A percentile compares a stretch with the other conserved stretches of the same genome.
phyloP scores from a whole-genome alignment of 1,139 yeast genomes.

The Candida sanyaensis region DNA sequence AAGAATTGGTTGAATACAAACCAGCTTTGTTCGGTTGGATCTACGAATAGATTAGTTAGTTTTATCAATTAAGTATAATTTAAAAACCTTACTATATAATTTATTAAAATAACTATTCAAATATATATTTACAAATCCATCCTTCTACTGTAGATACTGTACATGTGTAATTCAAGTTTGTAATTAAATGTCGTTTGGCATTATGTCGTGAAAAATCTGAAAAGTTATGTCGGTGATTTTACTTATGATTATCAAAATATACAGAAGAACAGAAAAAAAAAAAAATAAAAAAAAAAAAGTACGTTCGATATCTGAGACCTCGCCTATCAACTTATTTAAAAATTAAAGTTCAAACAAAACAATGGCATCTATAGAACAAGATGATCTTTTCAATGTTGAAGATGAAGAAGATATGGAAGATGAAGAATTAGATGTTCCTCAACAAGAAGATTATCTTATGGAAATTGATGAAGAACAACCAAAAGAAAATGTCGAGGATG shows the following conservation, averaged over 20 bases:
- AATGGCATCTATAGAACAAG: conserved; percentile 23
- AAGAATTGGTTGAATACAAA: conserved; percentile 93
- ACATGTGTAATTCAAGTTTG: no score
- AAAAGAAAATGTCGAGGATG: conserved; percentile 7
- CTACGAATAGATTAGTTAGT: conserved; percentile 66
- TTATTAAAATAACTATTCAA: no score
- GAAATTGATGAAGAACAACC: conserved; percentile 21
- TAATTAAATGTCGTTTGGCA: no score
- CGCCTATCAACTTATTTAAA: neutral
- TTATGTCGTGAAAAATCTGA: neutral
- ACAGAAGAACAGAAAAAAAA: neutral
- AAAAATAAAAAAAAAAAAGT: neutral
- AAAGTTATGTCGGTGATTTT: neutral
- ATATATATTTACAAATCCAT: no score
- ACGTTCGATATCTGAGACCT: neutral
- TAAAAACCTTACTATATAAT: neutral
- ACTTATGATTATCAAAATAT: no score
- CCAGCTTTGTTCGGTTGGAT: conserved; percentile 84
- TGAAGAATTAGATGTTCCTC: conserved; percentile 21
- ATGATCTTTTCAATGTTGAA: conserved; percentile 27
- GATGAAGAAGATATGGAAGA: conserved; percentile 22
- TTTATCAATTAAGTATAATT: neutral
- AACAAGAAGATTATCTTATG: conserved; percentile 20
- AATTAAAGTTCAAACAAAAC: neutral
- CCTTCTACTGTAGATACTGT: no score